phyloP scores from a whole-genome alignment of 108 stramenopile genomes.

The Skeletonema tropicum region DNA sequence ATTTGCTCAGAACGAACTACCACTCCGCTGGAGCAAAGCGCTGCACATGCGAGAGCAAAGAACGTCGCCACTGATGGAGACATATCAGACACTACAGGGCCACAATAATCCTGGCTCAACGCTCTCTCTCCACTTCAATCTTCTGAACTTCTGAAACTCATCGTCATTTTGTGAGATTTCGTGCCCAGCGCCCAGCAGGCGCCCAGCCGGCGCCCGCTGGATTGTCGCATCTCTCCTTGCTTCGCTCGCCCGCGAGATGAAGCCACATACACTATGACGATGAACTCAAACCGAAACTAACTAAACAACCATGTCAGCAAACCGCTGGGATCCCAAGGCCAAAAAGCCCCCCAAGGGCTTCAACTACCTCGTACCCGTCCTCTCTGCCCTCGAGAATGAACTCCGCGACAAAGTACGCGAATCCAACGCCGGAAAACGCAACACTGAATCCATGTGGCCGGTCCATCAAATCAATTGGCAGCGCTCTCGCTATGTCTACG shows the following conservation, averaged over 20 bases:
- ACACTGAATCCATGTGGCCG: conserved; percentile 98
- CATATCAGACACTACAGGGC: neutral
- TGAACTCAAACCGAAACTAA: too few species aligned
- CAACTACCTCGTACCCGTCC: conserved; percentile 91
- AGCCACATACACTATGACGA: too few species aligned
- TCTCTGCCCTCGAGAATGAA: conserved; percentile 97
- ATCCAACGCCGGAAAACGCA: conserved; percentile 96
- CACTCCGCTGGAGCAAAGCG: neutral
- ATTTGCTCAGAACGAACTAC: neutral
- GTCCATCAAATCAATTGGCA: conserved; percentile 99
- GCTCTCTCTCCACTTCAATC: neutral
- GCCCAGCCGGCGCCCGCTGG: too few species aligned
- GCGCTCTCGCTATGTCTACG: conserved; percentile 97
- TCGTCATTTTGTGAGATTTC: too few species aligned
- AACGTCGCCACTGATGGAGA: neutral
- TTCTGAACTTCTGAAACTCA: too few species aligned
- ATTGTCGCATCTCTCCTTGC: too few species aligned
- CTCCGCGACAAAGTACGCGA: conserved; percentile 97
- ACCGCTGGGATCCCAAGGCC: conserved; percentile 55
- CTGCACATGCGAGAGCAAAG: neutral
- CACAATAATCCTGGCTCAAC: neutral
- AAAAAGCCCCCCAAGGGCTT: conserved; percentile 90
- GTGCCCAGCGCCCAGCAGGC: too few species aligned
- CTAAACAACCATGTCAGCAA: conserved; percentile 37
- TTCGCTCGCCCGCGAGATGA: too few species aligned